A percentile compares a stretch with the other conserved stretches of the same genome.
Evolutionary conservation across 768 basidiomycete species (phyloP).

Genomic region (Tulasnella sp.): DNA sequence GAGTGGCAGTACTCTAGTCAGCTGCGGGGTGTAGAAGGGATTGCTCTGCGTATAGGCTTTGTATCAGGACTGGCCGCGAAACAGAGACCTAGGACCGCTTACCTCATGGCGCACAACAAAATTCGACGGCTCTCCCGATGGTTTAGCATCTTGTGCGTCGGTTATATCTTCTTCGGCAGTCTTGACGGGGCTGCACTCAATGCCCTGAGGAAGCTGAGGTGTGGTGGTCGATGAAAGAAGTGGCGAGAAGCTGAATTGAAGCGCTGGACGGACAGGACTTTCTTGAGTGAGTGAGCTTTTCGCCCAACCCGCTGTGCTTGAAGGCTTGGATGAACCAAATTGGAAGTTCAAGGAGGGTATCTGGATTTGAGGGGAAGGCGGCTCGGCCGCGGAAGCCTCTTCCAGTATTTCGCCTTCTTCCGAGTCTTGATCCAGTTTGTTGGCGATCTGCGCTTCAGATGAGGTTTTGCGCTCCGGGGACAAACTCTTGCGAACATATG

Average conservation of each 20-base stretch:
- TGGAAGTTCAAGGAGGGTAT: too few species aligned
- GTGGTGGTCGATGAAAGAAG: background rate
- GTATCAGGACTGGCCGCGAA: background rate
- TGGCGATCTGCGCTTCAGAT: background rate
- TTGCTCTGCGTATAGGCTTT: background rate
- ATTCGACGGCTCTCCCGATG: background rate
- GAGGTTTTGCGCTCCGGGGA: background rate
- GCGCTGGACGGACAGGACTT: background rate
- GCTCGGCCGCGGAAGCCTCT: background rate
- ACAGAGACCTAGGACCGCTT: background rate
- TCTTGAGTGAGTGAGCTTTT: background rate
- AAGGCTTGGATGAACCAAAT: too few species aligned
- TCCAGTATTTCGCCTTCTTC: background rate
- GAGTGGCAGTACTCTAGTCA: background rate
- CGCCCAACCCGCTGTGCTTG: background rate
- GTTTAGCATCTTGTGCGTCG: background rate
- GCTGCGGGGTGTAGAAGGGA: background rate
- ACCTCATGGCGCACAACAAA: background rate
- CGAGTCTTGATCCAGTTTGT: background rate
- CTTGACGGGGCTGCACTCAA: background rate
- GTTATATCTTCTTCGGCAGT: background rate
- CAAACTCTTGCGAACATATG: constrained; percentile 4
- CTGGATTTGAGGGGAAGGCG: too few species aligned
- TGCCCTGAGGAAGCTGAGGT: background rate
- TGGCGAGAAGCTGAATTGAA: background rate